Conservation (phyloP, 2,329 filamentous ascomycete species). For the Pestalotiopsis sp. region DNA sequence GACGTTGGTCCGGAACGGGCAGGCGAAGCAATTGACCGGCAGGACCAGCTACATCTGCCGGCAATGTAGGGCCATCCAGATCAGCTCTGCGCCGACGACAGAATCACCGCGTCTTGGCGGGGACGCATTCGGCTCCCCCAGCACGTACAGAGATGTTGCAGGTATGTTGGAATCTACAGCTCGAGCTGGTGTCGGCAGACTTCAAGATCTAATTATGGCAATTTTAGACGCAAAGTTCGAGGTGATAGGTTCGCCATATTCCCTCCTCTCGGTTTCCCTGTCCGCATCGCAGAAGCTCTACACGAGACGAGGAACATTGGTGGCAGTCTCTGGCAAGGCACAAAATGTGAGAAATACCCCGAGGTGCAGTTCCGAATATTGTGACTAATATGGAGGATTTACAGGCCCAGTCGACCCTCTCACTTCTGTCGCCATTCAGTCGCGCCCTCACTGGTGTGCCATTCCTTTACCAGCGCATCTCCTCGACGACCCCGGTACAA, state of each 20-base stretch:
- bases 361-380: constrained; percentile 11
- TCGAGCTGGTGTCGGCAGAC: no score
- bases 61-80: constrained; percentile 64
- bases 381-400: neutral
- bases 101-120: constrained; percentile 51
- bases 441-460: constrained; percentile 83
- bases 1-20: constrained; percentile 26
- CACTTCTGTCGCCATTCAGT: constrained; percentile 80
- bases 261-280: constrained; percentile 88
- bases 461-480: constrained; percentile 91
- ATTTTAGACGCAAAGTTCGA: constrained; percentile 96
- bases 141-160: constrained; percentile 49
- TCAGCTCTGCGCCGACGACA: constrained; percentile 62
- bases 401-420: constrained; percentile 85
- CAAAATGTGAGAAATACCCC: constrained; percentile 68
- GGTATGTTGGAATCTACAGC: constrained; percentile 39
- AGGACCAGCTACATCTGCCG: constrained; percentile 46
- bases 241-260: constrained; percentile 88
- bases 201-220: no score
- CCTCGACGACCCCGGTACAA: constrained; percentile 84
- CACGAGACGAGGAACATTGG: constrained; percentile 87
- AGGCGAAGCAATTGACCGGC: constrained; percentile 22
- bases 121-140: constrained; percentile 59
- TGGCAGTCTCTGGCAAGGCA: constrained; percentile 85
- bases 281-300: constrained; percentile 94